Evolutionary conservation across 768 basidiomycete species (phyloP).

Genomic region (Leccinum sublutescens): DNA sequence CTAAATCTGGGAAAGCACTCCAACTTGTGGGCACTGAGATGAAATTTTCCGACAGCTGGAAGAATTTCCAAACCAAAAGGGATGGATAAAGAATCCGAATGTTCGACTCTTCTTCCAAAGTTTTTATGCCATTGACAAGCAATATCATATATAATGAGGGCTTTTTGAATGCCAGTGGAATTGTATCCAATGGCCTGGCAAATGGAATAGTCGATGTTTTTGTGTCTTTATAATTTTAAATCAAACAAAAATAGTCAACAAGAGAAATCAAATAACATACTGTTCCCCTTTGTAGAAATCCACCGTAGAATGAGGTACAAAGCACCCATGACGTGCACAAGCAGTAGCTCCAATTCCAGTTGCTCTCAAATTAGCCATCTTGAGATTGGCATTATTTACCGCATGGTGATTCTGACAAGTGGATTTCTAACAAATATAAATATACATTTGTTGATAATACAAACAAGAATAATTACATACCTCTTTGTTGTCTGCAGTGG

Average conservation of each 20-base stretch:
- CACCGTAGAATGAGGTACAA: slow-evolving; percentile 31
- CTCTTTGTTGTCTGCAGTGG: background rate
- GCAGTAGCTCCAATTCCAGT: slow-evolving; percentile 2
- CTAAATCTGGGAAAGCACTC: slow-evolving; percentile 26
- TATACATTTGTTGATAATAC: background rate
- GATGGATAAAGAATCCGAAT: background rate
- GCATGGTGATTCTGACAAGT: background rate
- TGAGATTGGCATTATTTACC: slow-evolving; percentile 3
- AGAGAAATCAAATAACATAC: background rate
- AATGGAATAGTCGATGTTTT: slow-evolving; percentile 30
- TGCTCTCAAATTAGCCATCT: background rate
- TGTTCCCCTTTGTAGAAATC: slow-evolving; percentile 33
- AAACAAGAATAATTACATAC: background rate
- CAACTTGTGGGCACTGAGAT: slow-evolving; percentile 30
- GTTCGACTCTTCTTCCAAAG: slow-evolving; percentile 5
- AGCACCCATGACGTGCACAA: slow-evolving; percentile 1
- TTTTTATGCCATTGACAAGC: slow-evolving; percentile 24
- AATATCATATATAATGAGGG: slow-evolving; percentile 30
- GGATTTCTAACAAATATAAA: background rate
- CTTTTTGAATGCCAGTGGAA: background rate
- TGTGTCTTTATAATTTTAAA: slow-evolving; percentile 20
- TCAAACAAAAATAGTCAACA: background rate
- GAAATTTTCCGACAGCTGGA: slow-evolving; percentile 27
- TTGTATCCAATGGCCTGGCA: slow-evolving; percentile 19
- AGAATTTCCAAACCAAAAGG: slow-evolving; percentile 3